These are phyloP conservation scores for Cucurbita maxima DNA, from an alignment of 306 rosid genomes.

Conservation along the genomic window DNA sequence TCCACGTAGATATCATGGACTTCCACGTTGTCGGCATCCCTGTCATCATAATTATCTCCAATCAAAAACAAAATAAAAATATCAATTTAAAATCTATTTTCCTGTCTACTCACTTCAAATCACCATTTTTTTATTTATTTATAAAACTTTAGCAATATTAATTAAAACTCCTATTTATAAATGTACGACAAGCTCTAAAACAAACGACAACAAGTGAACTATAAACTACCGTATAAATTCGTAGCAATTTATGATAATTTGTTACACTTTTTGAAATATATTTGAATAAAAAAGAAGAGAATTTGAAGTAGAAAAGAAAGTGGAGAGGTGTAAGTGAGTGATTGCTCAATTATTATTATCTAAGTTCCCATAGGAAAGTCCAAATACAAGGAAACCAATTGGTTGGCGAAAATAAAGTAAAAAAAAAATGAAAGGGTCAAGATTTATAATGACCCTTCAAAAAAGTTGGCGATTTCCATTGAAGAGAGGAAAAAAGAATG, in stretches of 20 bases:
- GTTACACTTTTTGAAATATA: not conserved
- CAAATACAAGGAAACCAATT: not conserved
- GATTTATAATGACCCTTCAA: constrained; percentile 1
- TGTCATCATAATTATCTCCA: not conserved
- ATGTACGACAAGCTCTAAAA: not conserved
- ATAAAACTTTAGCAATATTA: too few relatives aligned
- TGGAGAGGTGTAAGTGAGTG: not conserved
- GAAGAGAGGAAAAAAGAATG: not conserved
- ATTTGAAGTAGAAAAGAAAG: not conserved
- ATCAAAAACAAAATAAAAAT: not conserved
- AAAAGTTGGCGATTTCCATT: not conserved
- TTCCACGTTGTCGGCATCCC: constrained; percentile 5
- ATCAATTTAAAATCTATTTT: not conserved
- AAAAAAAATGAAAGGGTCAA: not conserved
- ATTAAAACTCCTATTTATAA: not conserved
- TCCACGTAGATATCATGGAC: constrained; percentile 2
- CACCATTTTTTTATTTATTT: not conserved
- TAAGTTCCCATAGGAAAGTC: not conserved
- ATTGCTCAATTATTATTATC: not conserved
- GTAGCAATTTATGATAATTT: not conserved
- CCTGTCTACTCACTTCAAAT: too few relatives aligned
- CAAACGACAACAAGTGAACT: not conserved
- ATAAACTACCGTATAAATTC: not conserved
- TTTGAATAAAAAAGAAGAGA: not conserved
- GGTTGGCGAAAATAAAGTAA: not conserved